Evolutionary conservation across 805 yeast genomes (phyloP).

Genomic region (Candida nanaspora): DNA sequence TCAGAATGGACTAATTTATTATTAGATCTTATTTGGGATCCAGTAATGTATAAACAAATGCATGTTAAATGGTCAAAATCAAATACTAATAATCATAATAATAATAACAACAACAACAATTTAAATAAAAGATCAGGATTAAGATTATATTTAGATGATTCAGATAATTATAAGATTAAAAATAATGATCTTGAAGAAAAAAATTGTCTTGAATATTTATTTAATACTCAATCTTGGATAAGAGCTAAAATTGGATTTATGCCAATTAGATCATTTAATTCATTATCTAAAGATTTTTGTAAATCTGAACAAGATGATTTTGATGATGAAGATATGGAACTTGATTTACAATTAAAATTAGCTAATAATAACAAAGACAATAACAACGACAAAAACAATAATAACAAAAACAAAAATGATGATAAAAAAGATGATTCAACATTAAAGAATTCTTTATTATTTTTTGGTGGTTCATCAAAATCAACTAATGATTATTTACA

Average conservation of each 20-base stretch:
- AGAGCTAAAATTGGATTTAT: constrained; percentile 31
- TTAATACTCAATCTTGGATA: constrained; percentile 31
- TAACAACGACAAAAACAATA: too few species aligned
- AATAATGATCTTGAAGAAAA: constrained; percentile 30
- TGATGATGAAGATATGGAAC: constrained; percentile 18
- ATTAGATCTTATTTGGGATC: constrained; percentile 34
- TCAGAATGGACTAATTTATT: constrained; percentile 31
- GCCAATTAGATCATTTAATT: constrained; percentile 30
- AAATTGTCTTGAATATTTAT: constrained; percentile 31
- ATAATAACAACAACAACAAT: too few species aligned
- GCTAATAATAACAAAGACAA: constrained; percentile 7
- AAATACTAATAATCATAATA: too few species aligned
- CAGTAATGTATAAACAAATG: constrained; percentile 30
- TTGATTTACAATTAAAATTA: constrained; percentile 14
- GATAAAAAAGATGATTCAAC: too few species aligned
- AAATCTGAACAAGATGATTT: constrained; percentile 21
- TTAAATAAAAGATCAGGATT: constrained; percentile 20
- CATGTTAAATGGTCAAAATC: constrained; percentile 25
- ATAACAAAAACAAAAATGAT: too few species aligned
- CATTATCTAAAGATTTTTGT: constrained; percentile 32
- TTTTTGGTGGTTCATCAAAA: too few species aligned
- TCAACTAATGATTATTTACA: constrained; percentile 11
- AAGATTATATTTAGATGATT: constrained; percentile 19
- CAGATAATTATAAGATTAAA: constrained; percentile 28
- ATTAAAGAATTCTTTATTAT: too few species aligned